Percentiles rank a stretch among this genome's conserved stretches.
These are phyloP conservation scores for Musa acuminata DNA, from an alignment of 176 grass and related monocot genomes.

Conservation along the genomic window DNA sequence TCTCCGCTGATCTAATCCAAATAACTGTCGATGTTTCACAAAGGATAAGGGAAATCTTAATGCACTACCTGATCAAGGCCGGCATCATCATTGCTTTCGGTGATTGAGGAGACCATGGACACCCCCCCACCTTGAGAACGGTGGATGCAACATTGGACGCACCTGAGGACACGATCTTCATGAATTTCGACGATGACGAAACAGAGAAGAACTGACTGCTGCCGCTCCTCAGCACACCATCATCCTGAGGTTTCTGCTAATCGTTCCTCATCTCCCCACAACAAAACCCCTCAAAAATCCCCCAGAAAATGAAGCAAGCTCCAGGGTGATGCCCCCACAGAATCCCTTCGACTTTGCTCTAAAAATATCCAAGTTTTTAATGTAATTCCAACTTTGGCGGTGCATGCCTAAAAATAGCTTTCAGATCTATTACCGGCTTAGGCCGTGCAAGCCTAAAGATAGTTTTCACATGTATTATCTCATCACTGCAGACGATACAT, in stretches of 20 bases:
- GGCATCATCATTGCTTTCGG: too few species aligned
- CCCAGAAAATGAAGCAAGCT: not conserved
- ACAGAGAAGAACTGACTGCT: constrained; percentile 49
- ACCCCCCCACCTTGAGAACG: constrained; percentile 32
- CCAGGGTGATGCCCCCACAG: not conserved
- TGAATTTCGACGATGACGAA: constrained; percentile 59
- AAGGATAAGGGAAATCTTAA: not conserved
- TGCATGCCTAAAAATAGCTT: too few species aligned
- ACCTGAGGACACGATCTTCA: constrained; percentile 79
- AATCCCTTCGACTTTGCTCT: too few species aligned
- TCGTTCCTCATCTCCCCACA: constrained; percentile 51
- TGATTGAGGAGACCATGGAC: too few species aligned
- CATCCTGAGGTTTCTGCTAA: constrained; percentile 38
- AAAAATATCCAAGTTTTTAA: too few species aligned
- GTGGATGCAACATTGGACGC: constrained; percentile 75
- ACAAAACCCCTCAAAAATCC: not conserved
- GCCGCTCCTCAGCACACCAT: constrained; percentile 8
- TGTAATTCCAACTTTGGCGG: too few species aligned
- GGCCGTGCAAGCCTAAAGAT: too few species aligned
- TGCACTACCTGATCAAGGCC: not conserved
- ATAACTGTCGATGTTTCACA: not conserved
- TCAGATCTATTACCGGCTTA: too few species aligned
- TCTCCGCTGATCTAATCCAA: constrained; percentile 2
- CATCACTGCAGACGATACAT: too few species aligned
- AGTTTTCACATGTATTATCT: too few species aligned